Conservation (phyloP, 208 protist genomes). For the Wallacemonas sp. region DNA sequence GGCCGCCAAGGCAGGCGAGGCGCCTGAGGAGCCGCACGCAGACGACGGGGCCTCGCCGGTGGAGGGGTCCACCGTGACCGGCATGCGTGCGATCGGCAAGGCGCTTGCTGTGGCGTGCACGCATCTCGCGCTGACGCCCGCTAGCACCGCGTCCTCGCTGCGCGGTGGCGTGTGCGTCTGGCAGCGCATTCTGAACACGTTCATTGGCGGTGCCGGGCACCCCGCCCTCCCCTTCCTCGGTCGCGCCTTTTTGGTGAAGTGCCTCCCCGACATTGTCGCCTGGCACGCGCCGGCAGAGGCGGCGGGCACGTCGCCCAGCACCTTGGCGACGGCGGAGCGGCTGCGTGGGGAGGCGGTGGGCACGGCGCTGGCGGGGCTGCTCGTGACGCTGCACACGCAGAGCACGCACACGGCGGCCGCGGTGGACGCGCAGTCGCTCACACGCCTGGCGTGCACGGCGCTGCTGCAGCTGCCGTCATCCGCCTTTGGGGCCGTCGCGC, state of each 20-base stretch:
- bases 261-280: constrained; percentile 24
- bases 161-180: neutral
- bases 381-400: neutral
- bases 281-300: neutral
- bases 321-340: neutral
- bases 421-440: neutral
- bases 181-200: constrained; percentile 7
- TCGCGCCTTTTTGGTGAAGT: constrained; percentile 32
- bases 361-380: neutral
- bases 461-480: constrained; percentile 25
- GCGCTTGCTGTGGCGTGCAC: constrained; percentile 24
- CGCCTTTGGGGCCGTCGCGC: constrained; percentile 14
- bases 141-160: neutral
- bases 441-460: constrained; percentile 21
- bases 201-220: neutral
- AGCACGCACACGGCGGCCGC: neutral
- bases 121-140: constrained; percentile 23
- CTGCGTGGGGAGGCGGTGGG: neutral
- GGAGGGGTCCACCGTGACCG: constrained; percentile 1
- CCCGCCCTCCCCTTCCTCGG: constrained; percentile 23
- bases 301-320: too few species aligned
- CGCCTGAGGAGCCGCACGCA: too few species aligned
- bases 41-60: too few species aligned
- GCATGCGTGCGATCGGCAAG: constrained; percentile 24
- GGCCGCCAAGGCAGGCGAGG: neutral